phyloP scores from a whole-genome alignment of 805 yeast genomes.

The Zygoascus bituminiphila region DNA sequence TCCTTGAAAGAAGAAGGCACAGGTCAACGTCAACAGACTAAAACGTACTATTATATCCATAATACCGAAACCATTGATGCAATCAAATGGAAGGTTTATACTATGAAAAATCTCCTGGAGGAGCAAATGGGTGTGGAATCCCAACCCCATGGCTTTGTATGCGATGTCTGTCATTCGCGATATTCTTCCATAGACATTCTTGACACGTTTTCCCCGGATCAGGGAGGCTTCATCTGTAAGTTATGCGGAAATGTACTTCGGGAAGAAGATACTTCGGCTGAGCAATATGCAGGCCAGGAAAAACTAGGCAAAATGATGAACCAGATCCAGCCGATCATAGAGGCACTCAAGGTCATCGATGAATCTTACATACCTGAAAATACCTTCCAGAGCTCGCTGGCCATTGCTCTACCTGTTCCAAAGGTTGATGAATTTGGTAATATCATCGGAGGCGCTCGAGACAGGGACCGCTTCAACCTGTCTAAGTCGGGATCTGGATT shows the following conservation, averaged over 20 bases:
- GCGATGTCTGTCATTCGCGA: slow-evolving; percentile 76
- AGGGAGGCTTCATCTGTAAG: slow-evolving; percentile 74
- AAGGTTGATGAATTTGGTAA: slow-evolving; percentile 23
- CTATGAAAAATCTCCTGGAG: slow-evolving; percentile 67
- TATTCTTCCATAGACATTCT: slow-evolving; percentile 85
- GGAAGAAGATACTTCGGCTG: slow-evolving; percentile 84
- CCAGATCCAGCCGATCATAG: slow-evolving; percentile 82
- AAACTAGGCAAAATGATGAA: slow-evolving; percentile 77
- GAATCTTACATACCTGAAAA: slow-evolving; percentile 77
- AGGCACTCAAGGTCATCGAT: slow-evolving; percentile 72
- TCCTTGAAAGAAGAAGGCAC: slow-evolving; percentile 44
- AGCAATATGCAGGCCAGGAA: slow-evolving; percentile 73
- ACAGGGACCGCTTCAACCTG: slow-evolving; percentile 4
- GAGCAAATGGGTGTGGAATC: slow-evolving; percentile 77
- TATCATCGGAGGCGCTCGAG: slow-evolving; percentile 8
- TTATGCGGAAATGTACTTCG: slow-evolving; percentile 67
- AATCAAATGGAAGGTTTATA: slow-evolving; percentile 92
- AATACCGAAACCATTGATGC: slow-evolving; percentile 91
- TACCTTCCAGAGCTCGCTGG: slow-evolving; percentile 77
- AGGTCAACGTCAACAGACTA: slow-evolving; percentile 56
- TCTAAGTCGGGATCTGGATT: slow-evolving; percentile 21
- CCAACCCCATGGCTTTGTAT: slow-evolving; percentile 89
- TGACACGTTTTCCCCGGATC: slow-evolving; percentile 68
- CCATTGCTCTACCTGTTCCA: slow-evolving; percentile 71
- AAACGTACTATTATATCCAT: slow-evolving; percentile 81